Evolutionary conservation across 176 grass and related monocot genomes (phyloP), one percentile per base, ranked within the genome.

Genomic region (Microstegium vimineum): DNA sequence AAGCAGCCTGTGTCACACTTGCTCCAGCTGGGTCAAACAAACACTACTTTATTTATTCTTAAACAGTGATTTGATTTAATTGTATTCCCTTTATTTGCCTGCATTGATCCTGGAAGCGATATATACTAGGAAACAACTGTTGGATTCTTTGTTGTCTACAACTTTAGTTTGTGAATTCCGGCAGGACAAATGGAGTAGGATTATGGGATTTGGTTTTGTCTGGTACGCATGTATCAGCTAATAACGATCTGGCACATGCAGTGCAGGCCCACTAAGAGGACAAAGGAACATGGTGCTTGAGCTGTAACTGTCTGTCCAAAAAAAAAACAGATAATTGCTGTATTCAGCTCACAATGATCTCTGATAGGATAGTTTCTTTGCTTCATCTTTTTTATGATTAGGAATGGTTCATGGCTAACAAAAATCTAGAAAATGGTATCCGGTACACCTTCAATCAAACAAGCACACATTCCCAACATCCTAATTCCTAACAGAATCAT

Each of bases 201-300:
- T 84, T 86, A 35, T 86, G 34, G 65, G 83, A 65, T 82, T 86
- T 66, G 60, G 41, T 45, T n/a, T 70, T 77, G 41, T 71, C 62
- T 27, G 81, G 31, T 43, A 81, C 18, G 41, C 51, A 32, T 81
- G 62, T 57, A 76, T 86, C 79, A 78, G 22, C 73, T 38, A 86
- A 82, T 38, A 78, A 78, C 56, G 35, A 66, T 47, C 73, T 90
- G 73, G 45, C 83, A 78, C 35, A 82, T 82, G 78, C 66, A 73
- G n/a, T n/a, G n/a, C n/a, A n/a, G 66, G 46, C 46, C 73, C 84
- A 65, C 79, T 49, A 82, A 30, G 8, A 71, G 12, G 73, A 78
- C 83, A 86, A 13, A 65, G 8, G 54, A 76, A 85, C 82, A 72
- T 81, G 87, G 32, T 85, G 20, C 72, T 76, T 89, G 64, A 89